These are phyloP conservation scores for Porphyrellus cyaneotinctus DNA, from an alignment of 768 basidiomycete genomes.

Conservation along the genomic window DNA sequence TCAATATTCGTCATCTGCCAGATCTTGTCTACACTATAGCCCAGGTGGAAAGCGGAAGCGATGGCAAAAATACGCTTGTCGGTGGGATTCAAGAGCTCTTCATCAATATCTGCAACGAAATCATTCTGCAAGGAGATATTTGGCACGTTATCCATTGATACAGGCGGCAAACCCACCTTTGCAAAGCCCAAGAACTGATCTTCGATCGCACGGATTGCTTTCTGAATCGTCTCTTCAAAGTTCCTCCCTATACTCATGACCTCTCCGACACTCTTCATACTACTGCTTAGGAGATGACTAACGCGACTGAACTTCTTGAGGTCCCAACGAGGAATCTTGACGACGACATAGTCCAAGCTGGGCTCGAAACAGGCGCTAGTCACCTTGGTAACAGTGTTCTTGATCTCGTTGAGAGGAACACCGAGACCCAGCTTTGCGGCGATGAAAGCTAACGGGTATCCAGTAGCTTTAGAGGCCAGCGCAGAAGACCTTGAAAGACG, in stretches of 20 bases:
- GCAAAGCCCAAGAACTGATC: conserved; percentile 93
- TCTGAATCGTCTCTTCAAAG: conserved; percentile 98
- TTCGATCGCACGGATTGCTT: conserved; percentile 95
- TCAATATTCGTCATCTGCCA: conserved; percentile 99
- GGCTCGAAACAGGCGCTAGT: conserved; percentile 98
- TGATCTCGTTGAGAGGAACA: conserved; percentile 96
- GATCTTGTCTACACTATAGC: conserved; percentile 92
- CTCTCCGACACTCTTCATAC: conserved; percentile 99
- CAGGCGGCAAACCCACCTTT: conserved; percentile 46
- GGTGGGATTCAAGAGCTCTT: conserved; percentile 90
- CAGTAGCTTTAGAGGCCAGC: conserved; percentile 96
- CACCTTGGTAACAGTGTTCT: conserved; percentile 94
- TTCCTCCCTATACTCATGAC: conserved; percentile 99
- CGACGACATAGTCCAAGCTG: conserved; percentile 93
- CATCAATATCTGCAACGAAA: conserved; percentile 85
- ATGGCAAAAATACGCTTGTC: conserved; percentile 98
- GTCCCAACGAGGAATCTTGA: conserved; percentile 99
- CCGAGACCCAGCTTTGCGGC: conserved; percentile 97
- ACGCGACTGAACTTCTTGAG: conserved; percentile 97
- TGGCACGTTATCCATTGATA: not conserved
- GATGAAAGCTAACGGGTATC: conserved; percentile 97
- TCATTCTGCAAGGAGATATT: conserved; percentile 56
- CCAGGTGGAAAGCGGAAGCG: conserved; percentile 86
- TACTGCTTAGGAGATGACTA: conserved; percentile 83
- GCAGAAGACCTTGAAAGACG: conserved; percentile 97